phyloP scores from a whole-genome alignment of 2,329 filamentous ascomycete species.

The Triangularia verruculosa region DNA sequence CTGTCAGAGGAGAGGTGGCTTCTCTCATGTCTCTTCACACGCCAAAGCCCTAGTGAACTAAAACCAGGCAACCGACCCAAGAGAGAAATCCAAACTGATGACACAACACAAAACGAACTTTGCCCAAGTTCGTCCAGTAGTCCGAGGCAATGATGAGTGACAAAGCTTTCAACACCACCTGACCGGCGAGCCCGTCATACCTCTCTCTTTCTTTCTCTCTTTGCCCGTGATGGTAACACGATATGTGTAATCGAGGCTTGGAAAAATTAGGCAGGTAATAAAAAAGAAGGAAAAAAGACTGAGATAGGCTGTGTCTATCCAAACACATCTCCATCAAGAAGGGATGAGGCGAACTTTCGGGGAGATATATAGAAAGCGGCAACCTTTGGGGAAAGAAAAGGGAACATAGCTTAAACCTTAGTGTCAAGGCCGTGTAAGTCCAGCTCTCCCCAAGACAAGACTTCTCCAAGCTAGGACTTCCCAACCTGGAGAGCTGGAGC shows the following conservation, averaged over 20 bases:
- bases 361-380: conserved; percentile 29
- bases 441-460: neutral
- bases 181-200: conserved; percentile 7
- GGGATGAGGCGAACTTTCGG: conserved; percentile 21
- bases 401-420: neutral
- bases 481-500: conserved; percentile 5
- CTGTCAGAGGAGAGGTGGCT: conserved; percentile 15
- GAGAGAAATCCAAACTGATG: conserved; percentile 4
- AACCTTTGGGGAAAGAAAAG: conserved; percentile 10
- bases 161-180: conserved; percentile 3
- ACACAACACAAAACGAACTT: neutral
- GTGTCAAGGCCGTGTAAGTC: conserved; percentile 12
- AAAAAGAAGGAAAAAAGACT: neutral
- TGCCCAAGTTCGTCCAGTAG: conserved; percentile 1
- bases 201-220: neutral
- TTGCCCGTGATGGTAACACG: neutral
- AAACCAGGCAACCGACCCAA: conserved; percentile 1
- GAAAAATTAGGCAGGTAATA: neutral
- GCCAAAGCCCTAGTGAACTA: neutral
- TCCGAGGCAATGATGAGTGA: neutral
- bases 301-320: conserved; percentile 12
- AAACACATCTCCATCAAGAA: conserved; percentile 1
- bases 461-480: conserved; percentile 1
- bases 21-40: conserved; percentile 23
- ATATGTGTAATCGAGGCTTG: neutral